These are phyloP conservation scores for Apiotrichum gamsii DNA, from an alignment of 1,284 basidiomycete species.

Conservation along the genomic window DNA sequence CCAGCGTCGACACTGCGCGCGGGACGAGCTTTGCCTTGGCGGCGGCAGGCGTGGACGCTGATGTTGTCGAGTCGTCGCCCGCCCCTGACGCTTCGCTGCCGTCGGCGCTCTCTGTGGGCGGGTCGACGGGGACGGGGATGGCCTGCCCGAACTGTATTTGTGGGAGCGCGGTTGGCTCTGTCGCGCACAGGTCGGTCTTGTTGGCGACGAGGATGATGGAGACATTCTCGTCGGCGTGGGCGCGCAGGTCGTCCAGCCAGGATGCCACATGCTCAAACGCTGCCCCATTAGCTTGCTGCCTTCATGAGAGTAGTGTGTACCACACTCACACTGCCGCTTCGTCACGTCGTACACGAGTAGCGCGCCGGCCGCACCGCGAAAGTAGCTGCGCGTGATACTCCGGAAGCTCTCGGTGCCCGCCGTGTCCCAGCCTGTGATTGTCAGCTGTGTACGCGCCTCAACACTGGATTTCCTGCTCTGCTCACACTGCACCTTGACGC, in stretches of 20 bases:
- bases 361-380: constrained; percentile 85
- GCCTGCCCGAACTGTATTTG: constrained; percentile 31
- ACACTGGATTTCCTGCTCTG: too few relatives aligned
- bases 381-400: constrained; percentile 87
- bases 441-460: background rate
- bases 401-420: constrained; percentile 43
- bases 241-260: constrained; percentile 39
- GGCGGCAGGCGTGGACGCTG: background rate
- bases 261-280: constrained; percentile 42
- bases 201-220: constrained; percentile 43
- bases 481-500: constrained; percentile 45
- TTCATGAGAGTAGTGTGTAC: too few relatives aligned
- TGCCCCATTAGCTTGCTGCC: constrained; percentile 10
- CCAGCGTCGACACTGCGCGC: constrained; percentile 27
- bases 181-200: constrained; percentile 41
- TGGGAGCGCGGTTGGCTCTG: constrained; percentile 21
- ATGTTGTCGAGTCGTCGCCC: too few relatives aligned
- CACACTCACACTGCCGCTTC: constrained; percentile 52
- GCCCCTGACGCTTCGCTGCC: background rate
- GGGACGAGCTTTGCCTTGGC: constrained; percentile 20
- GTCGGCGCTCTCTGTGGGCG: background rate
- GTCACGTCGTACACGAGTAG: constrained; percentile 95
- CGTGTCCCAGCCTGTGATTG: constrained; percentile 44
- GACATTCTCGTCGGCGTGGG: constrained; percentile 42
- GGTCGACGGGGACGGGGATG: constrained; percentile 10